These are phyloP conservation scores for Panellus pusillus DNA, from an alignment of 768 basidiomycete species.

Conservation along the genomic window DNA sequence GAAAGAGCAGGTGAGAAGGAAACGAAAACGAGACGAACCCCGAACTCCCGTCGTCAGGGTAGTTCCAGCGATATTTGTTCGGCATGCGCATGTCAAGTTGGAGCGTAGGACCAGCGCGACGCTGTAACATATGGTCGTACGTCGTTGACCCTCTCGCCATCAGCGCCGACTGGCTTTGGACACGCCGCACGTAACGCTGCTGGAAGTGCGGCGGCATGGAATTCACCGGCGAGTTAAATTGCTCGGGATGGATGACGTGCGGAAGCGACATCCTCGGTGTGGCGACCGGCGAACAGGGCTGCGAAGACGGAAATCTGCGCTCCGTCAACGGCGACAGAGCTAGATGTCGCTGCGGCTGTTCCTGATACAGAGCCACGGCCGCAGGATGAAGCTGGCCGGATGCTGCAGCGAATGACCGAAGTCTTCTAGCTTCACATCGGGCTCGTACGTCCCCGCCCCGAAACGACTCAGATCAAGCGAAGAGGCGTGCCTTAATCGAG, in stretches of 20 bases:
- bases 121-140: constrained; percentile 2
- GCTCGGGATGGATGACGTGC: constrained; percentile 8
- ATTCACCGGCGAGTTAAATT: not conserved
- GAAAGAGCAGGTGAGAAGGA: not conserved
- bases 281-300: constrained; percentile 1
- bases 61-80: constrained; percentile 1
- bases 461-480: constrained; percentile 26
- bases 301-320: not conserved
- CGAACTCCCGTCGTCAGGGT: constrained; percentile 27
- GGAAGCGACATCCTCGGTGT: not conserved
- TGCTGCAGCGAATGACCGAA: not conserved
- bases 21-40: constrained; percentile 18
- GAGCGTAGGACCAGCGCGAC: not conserved
- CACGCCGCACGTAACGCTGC: constrained; percentile 24
- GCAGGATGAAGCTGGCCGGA: too few species aligned
- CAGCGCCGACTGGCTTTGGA: constrained; percentile 28
- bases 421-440: constrained; percentile 13
- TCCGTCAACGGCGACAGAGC: not conserved
- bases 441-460: constrained; percentile 7
- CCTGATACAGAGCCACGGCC: not conserved
- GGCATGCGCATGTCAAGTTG: constrained; percentile 9
- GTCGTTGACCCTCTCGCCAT: constrained; percentile 12
- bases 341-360: not conserved
- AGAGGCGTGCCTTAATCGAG: constrained; percentile 30
- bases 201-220: constrained; percentile 12